These are phyloP conservation scores for Cordyceps cicadae DNA, from an alignment of 2,329 filamentous ascomycete species.

Conservation along the genomic window DNA sequence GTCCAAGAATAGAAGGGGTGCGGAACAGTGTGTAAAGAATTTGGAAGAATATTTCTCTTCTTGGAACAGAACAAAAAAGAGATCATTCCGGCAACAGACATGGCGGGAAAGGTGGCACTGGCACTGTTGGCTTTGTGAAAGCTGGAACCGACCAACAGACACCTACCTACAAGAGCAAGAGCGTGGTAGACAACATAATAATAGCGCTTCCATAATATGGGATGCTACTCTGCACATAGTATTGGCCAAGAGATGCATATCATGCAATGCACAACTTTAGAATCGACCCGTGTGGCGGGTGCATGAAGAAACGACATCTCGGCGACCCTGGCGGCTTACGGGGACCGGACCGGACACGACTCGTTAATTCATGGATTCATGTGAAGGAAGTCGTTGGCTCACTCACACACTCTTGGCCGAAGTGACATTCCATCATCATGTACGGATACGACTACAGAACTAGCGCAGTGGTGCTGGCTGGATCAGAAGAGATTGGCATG, in stretches of 20 bases:
- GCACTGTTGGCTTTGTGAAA: too few species aligned
- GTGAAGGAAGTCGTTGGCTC: background rate
- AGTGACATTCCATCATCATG: background rate
- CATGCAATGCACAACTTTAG: background rate
- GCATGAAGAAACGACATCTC: slow-evolving; percentile 1
- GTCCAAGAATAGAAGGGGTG: too few species aligned
- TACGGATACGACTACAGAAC: too few species aligned
- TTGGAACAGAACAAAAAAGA: too few species aligned
- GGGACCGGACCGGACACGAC: background rate
- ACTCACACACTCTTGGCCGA: background rate
- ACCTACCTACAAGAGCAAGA: background rate
- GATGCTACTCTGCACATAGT: background rate
- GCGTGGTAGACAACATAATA: background rate
- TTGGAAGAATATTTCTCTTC: too few species aligned
- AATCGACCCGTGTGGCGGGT: background rate
- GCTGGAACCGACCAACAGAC: too few species aligned
- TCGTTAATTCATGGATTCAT: background rate
- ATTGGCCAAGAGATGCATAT: background rate
- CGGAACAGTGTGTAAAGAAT: too few species aligned
- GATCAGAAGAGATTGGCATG: background rate
- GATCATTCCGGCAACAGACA: too few species aligned
- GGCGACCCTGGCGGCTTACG: background rate
- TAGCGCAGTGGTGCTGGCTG: background rate
- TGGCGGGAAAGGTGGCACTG: too few species aligned
- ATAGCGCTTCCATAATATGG: background rate